Base-by-base conservation (phyloP, 1,284 basidiomycete species). In the Sanguinoderma infundibulare region DNA sequence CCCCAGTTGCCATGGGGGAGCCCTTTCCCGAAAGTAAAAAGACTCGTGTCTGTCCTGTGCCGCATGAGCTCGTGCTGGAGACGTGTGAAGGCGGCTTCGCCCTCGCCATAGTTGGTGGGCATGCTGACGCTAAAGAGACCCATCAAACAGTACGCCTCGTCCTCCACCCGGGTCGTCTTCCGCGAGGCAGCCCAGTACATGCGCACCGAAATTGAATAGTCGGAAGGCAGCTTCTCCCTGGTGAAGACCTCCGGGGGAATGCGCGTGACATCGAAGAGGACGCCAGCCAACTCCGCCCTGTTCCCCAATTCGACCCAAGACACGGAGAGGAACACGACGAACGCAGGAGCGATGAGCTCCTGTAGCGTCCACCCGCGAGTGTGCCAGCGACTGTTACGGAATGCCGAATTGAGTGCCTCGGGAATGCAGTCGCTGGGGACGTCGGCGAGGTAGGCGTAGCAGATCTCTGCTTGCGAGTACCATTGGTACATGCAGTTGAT, bases 31-130 rank as follows among this genome's bases (percentile, higher is more conserved):
- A 50, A 58, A 1, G 40, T 50, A 32, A 58, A 58, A 8, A 58
- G 39, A 32, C 46, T 52, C 22, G 39, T 58, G 40, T 58, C 57
- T 20, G n/a, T 15, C 5, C 32, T 42, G 20, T 58, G 50, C 17
- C 44, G 51, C 57, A 58, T 58, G 39, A 58, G 42, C 50, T 58
- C 49, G 26, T 42, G 30, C n/a, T 57, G 55, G 8, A 57, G 55
- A 3, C 55, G 46, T 0, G 20, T 15, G 39, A 58, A 58, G n/a
- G 57, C 57, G 20, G 20, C 28, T 15, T 32, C 28, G 10, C 57
- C 57, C 24, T 58, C 57, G 10, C 57, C 57, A n/a, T 57, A 57
- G 22, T 49, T 57, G 22, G 55, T 57, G 14, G 55, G 55, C 35
- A 57, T 57, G 46, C 30, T 46, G 5, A 55, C 32, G 8, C 36